Evolutionary conservation across 129 eudicot genomes (phyloP), one percentile per base, ranked within the genome.

Genomic region (Pittosporum tobira): DNA sequence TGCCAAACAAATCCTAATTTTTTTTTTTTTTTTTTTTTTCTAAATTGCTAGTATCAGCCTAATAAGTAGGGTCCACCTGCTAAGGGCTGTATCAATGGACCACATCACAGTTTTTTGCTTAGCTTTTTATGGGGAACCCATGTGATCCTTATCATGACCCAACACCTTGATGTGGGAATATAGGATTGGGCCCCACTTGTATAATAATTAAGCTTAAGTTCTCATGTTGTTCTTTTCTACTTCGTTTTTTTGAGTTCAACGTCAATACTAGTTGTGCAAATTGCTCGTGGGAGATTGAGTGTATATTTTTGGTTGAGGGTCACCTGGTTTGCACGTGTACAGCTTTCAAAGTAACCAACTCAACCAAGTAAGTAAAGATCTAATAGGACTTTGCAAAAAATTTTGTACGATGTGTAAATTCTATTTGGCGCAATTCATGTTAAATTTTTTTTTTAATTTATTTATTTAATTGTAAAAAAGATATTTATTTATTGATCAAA

Each of bases 91-190:
- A 2, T 14, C 48, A 34, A 20, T 15, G 62, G 62, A 57, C 62
- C 62, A 57, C 48, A 31, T 11, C 19, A 31, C 23, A 34, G 24
- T 1, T 34, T 42, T 12, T 10, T 10, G 48, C 19, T 21, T 40
- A 40, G 62, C n/a, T 57, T 36, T 57, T 31, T 19, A 19, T 19
- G 62, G 46, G n/a, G 26, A 29, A 14, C 46, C 62, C 62, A 57
- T 57, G 62, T 57, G 62, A 24, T 19, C 18, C 4, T 34, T 5
- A 25, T 34, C n/a, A 45, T 21, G 3, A 19, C 5, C 16, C 62
- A 57, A 6, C 62, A 10, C 46, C 47, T 34, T 56, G 26, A 31
- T 56, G 61, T 20, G 23, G 29, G 18, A 57, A n/a, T 12, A n/a
- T 31, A 52, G 14, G 6, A 27, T 34, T 16, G 71, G 44, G 46